Conservation (phyloP, 805 yeast species). For the Yarrowia sp. region DNA sequence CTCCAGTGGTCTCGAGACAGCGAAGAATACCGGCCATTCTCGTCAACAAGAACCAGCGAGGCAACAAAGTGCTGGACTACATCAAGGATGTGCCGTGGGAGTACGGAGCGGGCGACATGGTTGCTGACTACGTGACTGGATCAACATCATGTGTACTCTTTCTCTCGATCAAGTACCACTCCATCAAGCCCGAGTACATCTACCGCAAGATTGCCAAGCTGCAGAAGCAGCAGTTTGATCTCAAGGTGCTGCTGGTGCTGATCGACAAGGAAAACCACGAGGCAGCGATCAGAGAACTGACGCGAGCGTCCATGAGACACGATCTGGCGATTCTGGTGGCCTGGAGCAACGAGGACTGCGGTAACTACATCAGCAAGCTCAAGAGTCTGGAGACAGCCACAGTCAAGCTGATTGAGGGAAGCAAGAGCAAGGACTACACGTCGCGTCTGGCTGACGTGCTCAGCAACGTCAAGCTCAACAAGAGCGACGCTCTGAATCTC, state of each 20-base stretch:
- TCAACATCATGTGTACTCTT: slow-evolving; percentile 38
- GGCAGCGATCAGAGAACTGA: slow-evolving; percentile 38
- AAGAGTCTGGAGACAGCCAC: slow-evolving; percentile 35
- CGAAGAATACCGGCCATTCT: slow-evolving; percentile 3
- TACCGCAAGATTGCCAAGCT: slow-evolving; percentile 39
- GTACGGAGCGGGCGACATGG: slow-evolving; percentile 30
- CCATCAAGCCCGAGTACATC: slow-evolving; percentile 43
- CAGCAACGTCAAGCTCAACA: slow-evolving; percentile 39
- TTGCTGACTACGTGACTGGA: slow-evolving; percentile 39
- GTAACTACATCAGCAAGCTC: slow-evolving; percentile 37
- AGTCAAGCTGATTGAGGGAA: slow-evolving; percentile 36
- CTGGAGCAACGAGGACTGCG: slow-evolving; percentile 41
- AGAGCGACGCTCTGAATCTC: slow-evolving; percentile 38
- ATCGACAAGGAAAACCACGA: slow-evolving; percentile 43
- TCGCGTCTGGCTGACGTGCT: slow-evolving; percentile 37
- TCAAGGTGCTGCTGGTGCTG: slow-evolving; percentile 36
- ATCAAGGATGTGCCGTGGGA: slow-evolving; percentile 31
- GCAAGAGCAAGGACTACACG: slow-evolving; percentile 33
- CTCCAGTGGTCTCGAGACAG: slow-evolving; percentile 1
- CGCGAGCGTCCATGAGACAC: slow-evolving; percentile 37
- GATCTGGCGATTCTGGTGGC: slow-evolving; percentile 39
- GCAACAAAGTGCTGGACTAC: slow-evolving; percentile 35
- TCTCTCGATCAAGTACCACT: slow-evolving; percentile 37
- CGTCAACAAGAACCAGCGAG: slow-evolving; percentile 31
- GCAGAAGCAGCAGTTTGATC: slow-evolving; percentile 31